Evolutionary conservation across 2,329 filamentous ascomycete genomes (phyloP).

Genomic region (Sclerotinia nivalis): DNA sequence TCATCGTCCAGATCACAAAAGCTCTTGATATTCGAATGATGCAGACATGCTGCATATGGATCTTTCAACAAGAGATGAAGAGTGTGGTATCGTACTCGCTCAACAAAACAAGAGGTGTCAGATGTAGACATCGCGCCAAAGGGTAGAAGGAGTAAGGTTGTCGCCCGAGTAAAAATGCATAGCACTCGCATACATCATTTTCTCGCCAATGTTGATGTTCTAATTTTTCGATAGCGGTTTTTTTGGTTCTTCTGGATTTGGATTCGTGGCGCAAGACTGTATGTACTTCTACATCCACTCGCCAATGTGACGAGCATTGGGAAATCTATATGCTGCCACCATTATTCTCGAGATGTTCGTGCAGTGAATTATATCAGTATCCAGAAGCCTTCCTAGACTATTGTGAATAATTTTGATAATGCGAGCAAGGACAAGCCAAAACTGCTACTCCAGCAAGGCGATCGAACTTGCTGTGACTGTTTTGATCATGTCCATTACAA

Average conservation of each 20-base stretch:
- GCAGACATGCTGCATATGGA: background rate
- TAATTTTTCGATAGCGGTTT: background rate
- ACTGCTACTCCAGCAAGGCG: background rate
- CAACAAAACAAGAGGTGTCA: background rate
- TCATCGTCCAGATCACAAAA: constrained; percentile 32
- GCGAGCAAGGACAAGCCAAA: background rate
- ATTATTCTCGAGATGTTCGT: background rate
- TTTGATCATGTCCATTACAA: background rate
- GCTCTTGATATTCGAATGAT: constrained; percentile 30
- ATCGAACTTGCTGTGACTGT: background rate
- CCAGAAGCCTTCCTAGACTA: background rate
- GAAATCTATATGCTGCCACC: background rate
- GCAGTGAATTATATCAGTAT: background rate
- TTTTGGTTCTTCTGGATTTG: background rate
- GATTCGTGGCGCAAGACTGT: background rate
- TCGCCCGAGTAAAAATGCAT: background rate
- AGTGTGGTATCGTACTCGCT: constrained; percentile 3
- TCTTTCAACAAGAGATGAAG: constrained; percentile 15
- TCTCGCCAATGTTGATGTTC: background rate
- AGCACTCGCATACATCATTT: constrained; percentile 4
- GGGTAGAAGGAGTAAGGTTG: background rate
- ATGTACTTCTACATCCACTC: background rate
- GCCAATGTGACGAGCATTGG: background rate
- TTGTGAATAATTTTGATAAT: background rate
- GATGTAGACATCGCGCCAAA: background rate